Percentiles rank a stretch among this genome's conserved stretches.
Conservation (phyloP, 306 rosid genomes). For the Datisca glomerata region DNA sequence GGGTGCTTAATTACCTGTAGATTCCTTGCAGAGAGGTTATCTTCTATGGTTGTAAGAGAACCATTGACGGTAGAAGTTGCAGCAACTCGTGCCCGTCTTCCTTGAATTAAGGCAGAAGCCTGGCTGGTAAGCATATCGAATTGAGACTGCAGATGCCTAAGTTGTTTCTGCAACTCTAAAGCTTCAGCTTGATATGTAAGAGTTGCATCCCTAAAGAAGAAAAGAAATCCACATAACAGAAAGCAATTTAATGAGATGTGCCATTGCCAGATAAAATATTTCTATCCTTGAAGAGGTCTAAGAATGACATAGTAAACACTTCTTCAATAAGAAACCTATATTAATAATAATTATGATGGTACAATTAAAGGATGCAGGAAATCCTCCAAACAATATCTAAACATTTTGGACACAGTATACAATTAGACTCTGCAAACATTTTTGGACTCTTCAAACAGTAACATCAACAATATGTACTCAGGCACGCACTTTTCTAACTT, state of each 20-base stretch:
- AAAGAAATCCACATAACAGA: slow-evolving; percentile 7
- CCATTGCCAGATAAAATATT: slow-evolving; percentile 1
- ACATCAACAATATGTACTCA: no score
- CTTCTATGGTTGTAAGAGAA: slow-evolving; percentile 63
- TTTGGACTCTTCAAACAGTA: no score
- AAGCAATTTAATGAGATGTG: neutral
- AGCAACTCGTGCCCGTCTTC: slow-evolving; percentile 83
- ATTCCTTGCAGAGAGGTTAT: slow-evolving; percentile 79
- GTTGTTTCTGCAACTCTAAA: slow-evolving; percentile 63
- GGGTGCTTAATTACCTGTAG: slow-evolving; percentile 38
- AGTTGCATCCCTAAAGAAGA: slow-evolving; percentile 61
- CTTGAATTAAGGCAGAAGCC: slow-evolving; percentile 74
- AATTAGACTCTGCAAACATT: no score
- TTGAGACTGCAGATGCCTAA: slow-evolving; percentile 60
- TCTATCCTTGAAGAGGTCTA: no score
- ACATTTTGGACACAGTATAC: no score
- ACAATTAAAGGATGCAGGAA: no score
- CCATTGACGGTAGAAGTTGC: slow-evolving; percentile 93
- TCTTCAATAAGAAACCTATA: no score
- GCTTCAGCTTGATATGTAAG: slow-evolving; percentile 66
- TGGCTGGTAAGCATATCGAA: slow-evolving; percentile 77
- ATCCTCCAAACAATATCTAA: no score
- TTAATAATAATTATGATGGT: no score
- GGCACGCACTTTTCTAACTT: no score
- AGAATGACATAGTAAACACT: no score